Evolutionary conservation across 78 protist genomes (phyloP).

Genomic region (Carpediemonas membranifera): DNA sequence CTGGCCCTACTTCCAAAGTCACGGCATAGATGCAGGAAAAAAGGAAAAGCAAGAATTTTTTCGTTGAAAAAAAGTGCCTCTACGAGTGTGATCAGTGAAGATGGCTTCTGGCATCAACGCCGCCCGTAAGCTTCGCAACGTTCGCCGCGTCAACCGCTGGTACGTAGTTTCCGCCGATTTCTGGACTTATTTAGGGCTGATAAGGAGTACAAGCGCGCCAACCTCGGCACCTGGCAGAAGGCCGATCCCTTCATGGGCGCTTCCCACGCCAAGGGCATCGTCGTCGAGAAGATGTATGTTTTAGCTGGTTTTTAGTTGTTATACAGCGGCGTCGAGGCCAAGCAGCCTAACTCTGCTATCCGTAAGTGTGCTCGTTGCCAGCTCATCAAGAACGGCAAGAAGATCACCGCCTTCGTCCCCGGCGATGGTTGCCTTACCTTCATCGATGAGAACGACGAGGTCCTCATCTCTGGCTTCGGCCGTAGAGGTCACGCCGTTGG

Average conservation of each 20-base stretch:
- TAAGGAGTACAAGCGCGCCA: slow-evolving; percentile 82
- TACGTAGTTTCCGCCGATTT: no score
- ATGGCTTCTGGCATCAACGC: slow-evolving; percentile 57
- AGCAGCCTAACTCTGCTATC: slow-evolving; percentile 99
- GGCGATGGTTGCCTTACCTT: slow-evolving; percentile 95
- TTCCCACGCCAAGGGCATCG: slow-evolving; percentile 98
- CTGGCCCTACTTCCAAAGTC: no score
- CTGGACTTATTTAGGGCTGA: no score
- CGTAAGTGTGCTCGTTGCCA: slow-evolving; percentile 99
- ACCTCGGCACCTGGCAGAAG: slow-evolving; percentile 71
- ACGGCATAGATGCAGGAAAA: no score
- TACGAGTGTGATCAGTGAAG: no score
- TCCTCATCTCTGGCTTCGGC: slow-evolving; percentile 98
- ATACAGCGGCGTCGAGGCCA: slow-evolving; percentile 92
- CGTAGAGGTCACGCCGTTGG: slow-evolving; percentile 98
- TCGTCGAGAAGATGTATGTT: slow-evolving; percentile 81
- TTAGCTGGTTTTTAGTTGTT: no score
- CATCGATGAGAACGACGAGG: slow-evolving; percentile 97
- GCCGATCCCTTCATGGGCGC: slow-evolving; percentile 92
- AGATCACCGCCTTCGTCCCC: slow-evolving; percentile 98
- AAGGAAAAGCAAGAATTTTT: no score
- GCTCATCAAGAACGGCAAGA: slow-evolving; percentile 99
- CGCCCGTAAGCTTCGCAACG: slow-evolving; percentile 53
- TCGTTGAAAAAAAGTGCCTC: no score
- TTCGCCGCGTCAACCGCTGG: slow-evolving; percentile 56